Conservation (phyloP, 2,329 filamentous ascomycete species). For the Thelonectria rubi region DNA sequence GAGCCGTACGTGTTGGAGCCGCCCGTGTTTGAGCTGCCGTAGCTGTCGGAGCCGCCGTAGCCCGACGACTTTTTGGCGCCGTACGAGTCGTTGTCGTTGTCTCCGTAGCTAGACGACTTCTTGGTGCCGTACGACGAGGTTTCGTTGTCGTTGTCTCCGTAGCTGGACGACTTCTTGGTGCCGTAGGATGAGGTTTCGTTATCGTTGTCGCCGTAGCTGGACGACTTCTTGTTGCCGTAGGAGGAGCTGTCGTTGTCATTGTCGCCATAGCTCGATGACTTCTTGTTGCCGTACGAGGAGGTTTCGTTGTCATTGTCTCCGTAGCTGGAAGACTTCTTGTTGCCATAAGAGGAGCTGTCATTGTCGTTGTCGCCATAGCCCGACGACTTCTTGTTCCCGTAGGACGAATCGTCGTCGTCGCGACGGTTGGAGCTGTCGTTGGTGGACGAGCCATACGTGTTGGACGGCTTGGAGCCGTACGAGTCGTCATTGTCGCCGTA, state of each 20-base stretch:
- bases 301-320: constrained; percentile 18
- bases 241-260: background rate
- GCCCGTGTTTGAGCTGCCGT: constrained; percentile 11
- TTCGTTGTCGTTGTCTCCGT: constrained; percentile 2
- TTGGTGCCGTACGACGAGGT: background rate
- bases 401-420: constrained; percentile 7
- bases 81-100: constrained; percentile 32
- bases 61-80: constrained; percentile 17
- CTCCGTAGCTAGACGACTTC: constrained; percentile 13
- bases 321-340: constrained; percentile 2
- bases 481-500: constrained; percentile 18
- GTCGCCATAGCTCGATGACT: constrained; percentile 22
- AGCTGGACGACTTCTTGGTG: constrained; percentile 16
- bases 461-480: constrained; percentile 23
- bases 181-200: background rate
- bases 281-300: constrained; percentile 24
- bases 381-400: constrained; percentile 17
- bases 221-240: background rate
- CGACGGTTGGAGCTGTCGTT: constrained; percentile 25
- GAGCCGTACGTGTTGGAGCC: constrained; percentile 24
- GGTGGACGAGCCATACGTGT: constrained; percentile 31
- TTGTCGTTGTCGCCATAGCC: background rate
- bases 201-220: constrained; percentile 2
- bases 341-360: constrained; percentile 1
- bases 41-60: background rate